Conservation (phyloP, 768 basidiomycete species). For the Pseudohyphozyma bogoriensis region DNA sequence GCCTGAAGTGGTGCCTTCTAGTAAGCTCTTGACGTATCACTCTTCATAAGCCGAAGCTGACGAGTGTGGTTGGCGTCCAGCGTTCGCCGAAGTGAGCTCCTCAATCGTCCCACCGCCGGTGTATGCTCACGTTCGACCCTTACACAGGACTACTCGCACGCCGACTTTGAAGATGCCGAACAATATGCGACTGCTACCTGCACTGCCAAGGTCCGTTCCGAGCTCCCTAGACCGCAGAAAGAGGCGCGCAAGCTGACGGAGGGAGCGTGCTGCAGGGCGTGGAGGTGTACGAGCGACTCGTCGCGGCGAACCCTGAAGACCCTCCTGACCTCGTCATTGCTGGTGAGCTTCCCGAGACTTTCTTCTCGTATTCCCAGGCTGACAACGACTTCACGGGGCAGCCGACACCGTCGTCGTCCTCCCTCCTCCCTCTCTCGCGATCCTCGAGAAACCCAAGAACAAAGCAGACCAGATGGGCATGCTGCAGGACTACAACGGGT, state of each 20-base stretch:
- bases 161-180: constrained; percentile 57
- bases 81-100: too few relatives aligned
- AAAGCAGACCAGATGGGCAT: constrained; percentile 76
- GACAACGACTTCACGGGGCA: constrained; percentile 34
- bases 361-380: background rate
- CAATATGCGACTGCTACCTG: constrained; percentile 71
- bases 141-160: constrained; percentile 60
- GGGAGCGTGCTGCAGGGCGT: constrained; percentile 45
- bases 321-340: constrained; percentile 70
- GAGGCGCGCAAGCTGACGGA: background rate
- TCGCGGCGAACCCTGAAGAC: constrained; percentile 55
- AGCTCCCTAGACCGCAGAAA: too few relatives aligned
- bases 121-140: too few relatives aligned
- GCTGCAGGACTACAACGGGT: constrained; percentile 77
- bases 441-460: constrained; percentile 76
- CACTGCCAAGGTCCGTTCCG: constrained; percentile 48
- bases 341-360: constrained; percentile 44
- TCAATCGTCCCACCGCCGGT: too few relatives aligned
- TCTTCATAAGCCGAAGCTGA: background rate
- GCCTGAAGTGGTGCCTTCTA: constrained; percentile 1
- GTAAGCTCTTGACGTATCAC: background rate
- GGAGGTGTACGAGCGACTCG: constrained; percentile 78
- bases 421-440: constrained; percentile 47
- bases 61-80: constrained; percentile 56
- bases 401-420: constrained; percentile 93